These are phyloP conservation scores for Aspergillus avenaceus DNA, from an alignment of 495 filamentous ascomycete species.

Conservation along the genomic window DNA sequence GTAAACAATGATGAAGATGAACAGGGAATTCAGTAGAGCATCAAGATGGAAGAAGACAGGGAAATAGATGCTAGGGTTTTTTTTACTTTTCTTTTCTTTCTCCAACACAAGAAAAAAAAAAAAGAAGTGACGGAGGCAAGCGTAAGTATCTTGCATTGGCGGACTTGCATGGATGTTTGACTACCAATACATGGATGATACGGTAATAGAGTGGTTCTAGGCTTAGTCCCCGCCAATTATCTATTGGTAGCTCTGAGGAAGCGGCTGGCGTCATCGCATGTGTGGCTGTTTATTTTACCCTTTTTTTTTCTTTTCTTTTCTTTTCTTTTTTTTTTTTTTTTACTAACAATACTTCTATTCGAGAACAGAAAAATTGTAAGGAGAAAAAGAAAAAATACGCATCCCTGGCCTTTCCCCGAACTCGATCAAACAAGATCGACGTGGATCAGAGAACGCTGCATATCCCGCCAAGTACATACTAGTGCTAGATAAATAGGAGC, in stretches of 20 bases:
- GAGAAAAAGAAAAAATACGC: too few species aligned
- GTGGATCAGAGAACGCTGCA: slow-evolving; percentile 4
- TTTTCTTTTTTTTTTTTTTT: neutral
- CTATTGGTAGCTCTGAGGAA: neutral
- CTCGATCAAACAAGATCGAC: slow-evolving; percentile 4
- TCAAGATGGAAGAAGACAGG: neutral
- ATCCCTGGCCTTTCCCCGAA: neutral
- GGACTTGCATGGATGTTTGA: neutral
- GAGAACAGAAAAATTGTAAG: too few species aligned
- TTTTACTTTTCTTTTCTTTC: too few species aligned
- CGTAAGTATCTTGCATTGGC: neutral
- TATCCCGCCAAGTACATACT: neutral
- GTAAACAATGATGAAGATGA: neutral
- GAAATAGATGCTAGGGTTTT: too few species aligned
- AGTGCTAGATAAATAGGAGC: too few species aligned
- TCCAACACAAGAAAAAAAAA: slow-evolving; percentile 1
- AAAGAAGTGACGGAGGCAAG: neutral
- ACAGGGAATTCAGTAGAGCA: neutral
- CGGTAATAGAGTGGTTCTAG: slow-evolving; percentile 6
- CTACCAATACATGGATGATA: neutral
- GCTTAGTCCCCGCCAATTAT: neutral
- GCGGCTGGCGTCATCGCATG: slow-evolving; percentile 9
- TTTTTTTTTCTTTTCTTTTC: neutral
- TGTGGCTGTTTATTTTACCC: neutral
- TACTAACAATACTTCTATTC: too few species aligned